Base-by-base conservation (phyloP, 148 eudicot genomes). In the Persicaria tinctoria region DNA sequence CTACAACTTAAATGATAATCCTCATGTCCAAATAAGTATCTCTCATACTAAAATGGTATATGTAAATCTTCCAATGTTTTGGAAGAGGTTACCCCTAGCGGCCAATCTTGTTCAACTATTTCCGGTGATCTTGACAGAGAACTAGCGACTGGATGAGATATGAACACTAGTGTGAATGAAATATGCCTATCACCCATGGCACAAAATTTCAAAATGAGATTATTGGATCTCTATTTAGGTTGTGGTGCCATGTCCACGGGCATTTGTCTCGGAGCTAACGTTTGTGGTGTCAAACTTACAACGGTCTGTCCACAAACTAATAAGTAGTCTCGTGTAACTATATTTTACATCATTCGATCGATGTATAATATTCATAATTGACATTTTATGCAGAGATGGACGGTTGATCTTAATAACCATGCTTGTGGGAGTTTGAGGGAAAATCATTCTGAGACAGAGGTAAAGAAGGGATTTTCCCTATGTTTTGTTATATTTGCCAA, bases 181-280 rank as follows among this genome's bases (percentile, higher is more conserved):
- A 32, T 32, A 32, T 32, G 41, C 41, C 41, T 0, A 32, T 32
- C 41, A 32, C 0, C 2, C 2, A 32, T 1, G 2, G 5, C 8
- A 4, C 32, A 27, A 27, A 41, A 47, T 66, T 66, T 48, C 16
- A 48, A 66, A 23, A 79, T 79, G 85, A 82, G 59, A 1, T 16
- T 93, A 7, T 63, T 90, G 20, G 93, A 90, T 56, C 80, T 90
- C 0, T 90, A 90, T 47, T 76, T 84, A n/a, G 96, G 93, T 2
- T 93, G 96, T 85, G 96, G 96, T 7, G 96, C 89, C 1, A 93
- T 90, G 98, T 89, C 93, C 0, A 90, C 96, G 0, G 98, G 96
- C 8, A 78, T 93, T 8, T 87, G 91, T 76, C 78, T 89, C 4
- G 96, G 96, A 8, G 96, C 96, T 9, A 85, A 85, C 5, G 13